Base-by-base conservation (phyloP, 768 basidiomycete genomes). In the Suillus plorans region DNA sequence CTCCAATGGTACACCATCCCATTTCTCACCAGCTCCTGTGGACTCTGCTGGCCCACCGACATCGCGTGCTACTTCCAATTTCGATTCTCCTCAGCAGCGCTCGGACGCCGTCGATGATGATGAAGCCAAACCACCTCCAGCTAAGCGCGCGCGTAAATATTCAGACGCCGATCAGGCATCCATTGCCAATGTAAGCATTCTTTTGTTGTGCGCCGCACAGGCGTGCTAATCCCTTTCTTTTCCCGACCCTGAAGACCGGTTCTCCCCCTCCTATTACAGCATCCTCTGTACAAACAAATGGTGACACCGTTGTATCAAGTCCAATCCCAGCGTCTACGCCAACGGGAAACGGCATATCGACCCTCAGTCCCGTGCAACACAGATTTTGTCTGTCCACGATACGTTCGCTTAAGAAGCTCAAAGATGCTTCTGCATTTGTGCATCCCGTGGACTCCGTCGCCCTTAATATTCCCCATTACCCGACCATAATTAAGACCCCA, bases 401-500 rank as follows among this genome's bases (percentile, higher is more conserved):
- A 49, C 89, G 93, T 60, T 83, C 86, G 37, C 76, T 99, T 72
- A 97, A 93, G 83, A 95, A 93, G 80, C 74, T 87, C 73, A 94
- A 93, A 74, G 94, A 97, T 62, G 87, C 94, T 0, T 72, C 74
- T 2, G 88, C 95, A 1, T 99, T 99, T 79, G 77, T 90, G 61
- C 82, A 82, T 59, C 95, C 97, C 22, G 97, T 99, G 63, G 97
- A 99, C 75, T 84, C 89, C 25, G 84, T 95, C 69, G 90, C 87
- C 9, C 80, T 94, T 69, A 87, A 86, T 66, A 87, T 94, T 66
- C 97, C 95, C 10, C 94, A 97, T 74, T 99, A 99, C 71, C 86
- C 86, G 42, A 83, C 83, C 53, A 87, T 99, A 73, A 86, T 99
- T 78, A 92, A 89, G 72, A 86, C 84, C 34, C 97, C 97, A 0